Conservation (phyloP, 2,329 filamentous ascomycete species). For the Colletotrichum shisoi region DNA sequence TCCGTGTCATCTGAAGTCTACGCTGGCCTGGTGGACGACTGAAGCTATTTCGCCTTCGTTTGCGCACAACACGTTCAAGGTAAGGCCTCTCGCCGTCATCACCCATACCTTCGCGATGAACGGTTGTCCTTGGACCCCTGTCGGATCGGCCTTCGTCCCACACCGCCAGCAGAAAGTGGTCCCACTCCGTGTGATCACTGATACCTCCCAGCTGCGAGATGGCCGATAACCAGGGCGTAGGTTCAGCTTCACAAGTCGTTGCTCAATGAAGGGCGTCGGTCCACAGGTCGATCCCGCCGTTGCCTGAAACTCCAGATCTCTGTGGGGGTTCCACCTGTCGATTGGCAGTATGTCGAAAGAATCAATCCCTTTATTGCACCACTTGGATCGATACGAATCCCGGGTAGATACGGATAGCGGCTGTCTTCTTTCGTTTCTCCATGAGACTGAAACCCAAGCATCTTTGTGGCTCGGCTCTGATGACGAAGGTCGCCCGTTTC, state of each 20-base stretch:
- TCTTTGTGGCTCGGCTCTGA: neutral
- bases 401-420: no score
- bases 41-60: neutral
- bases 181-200: neutral
- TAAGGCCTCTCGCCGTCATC: neutral
- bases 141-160: constrained; percentile 5
- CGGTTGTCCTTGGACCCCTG: neutral
- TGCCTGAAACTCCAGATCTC: no score
- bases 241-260: neutral
- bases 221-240: constrained; percentile 23
- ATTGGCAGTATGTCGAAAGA: no score
- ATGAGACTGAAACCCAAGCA: no score
- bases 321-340: no score
- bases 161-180: neutral
- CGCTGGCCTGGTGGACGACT: neutral
- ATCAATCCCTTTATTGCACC: neutral
- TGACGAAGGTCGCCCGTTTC: no score
- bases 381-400: neutral
- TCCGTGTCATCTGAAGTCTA: constrained; percentile 21
- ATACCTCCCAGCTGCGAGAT: constrained; percentile 10
- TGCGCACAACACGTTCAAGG: neutral
- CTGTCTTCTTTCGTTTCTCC: neutral
- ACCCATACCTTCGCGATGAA: neutral
- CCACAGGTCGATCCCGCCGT: constrained; percentile 17
- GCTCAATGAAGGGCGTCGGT: neutral